These are phyloP conservation scores for Lactarius evosmus DNA, from an alignment of 768 basidiomycete genomes.

Conservation along the genomic window DNA sequence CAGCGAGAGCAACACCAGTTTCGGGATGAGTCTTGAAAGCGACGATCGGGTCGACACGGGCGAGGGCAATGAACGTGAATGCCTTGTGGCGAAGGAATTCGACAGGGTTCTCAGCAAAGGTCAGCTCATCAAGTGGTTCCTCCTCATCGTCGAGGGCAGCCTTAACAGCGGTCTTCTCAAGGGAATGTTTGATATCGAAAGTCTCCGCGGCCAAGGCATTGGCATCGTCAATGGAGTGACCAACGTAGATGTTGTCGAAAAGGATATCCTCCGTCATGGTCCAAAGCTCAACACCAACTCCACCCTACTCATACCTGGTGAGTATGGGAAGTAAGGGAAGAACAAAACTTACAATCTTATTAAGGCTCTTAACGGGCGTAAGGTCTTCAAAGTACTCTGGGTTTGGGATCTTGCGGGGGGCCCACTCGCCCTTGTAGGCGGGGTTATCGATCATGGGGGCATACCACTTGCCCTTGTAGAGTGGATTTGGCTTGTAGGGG, in stretches of 20 bases:
- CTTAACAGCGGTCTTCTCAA: constrained; percentile 67
- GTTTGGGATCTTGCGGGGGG: constrained; percentile 87
- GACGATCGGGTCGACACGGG: constrained; percentile 66
- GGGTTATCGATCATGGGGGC: constrained; percentile 96
- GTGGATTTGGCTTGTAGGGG: constrained; percentile 86
- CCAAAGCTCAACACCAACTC: constrained; percentile 98
- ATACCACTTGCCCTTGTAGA: constrained; percentile 98
- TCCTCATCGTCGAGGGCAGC: constrained; percentile 42
- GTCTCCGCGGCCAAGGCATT: constrained; percentile 79
- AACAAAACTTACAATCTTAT: constrained; percentile 66
- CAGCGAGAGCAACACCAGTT: constrained; percentile 74
- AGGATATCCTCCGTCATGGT: constrained; percentile 97
- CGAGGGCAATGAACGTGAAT: constrained; percentile 75
- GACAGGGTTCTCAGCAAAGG: constrained; percentile 72
- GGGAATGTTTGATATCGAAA: constrained; percentile 84
- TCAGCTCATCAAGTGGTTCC: constrained; percentile 42
- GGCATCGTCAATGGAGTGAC: constrained; percentile 85
- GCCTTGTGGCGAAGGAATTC: constrained; percentile 77
- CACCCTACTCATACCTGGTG: constrained; percentile 51
- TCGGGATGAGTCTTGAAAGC: constrained; percentile 90
- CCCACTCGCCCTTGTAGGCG: constrained; percentile 94
- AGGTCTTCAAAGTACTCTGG: constrained; percentile 88
- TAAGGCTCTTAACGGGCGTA: constrained; percentile 74
- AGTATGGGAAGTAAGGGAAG: neutral
- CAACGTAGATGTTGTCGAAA: constrained; percentile 92